Base-by-base conservation (phyloP, 2,329 filamentous ascomycete species). In the Alternaria postmessia region DNA sequence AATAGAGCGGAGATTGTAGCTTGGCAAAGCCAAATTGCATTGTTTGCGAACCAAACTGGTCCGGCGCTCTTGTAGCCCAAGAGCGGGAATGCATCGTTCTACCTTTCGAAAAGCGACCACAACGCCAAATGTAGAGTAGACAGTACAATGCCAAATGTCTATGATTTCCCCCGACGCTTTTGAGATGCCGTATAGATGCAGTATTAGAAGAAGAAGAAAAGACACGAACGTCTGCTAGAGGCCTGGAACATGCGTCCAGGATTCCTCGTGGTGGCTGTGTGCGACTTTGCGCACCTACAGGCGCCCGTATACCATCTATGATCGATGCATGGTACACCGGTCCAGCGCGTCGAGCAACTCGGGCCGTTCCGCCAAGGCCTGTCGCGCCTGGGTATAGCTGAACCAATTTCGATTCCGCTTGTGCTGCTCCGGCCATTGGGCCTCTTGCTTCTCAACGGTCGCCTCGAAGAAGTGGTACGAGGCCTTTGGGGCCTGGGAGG, bases 381-480 rank as follows among this genome's bases (percentile, higher is more conserved):
- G 88, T 66, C 87, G 88, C n/a, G 95, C 95, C 78, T 96, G 88
- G 51, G 85, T 81, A 77, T 92, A 97, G 52, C 88, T 90, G 79
- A 97, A 93, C 95, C 95, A 99, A 77, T 91, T 88, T 62, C 95
- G 88, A 78, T 90, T 90, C 73, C 95, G 87, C 85, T 97, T 98
- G 80, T 96, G 88, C 82, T 87, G 91, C 83, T 99, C 95, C 1
- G 95, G 95, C 95, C 95, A 99, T 59, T 94, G 88, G 16, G 85
- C 83, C 79, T 95, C 91, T 81, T 97, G 92, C 73, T 89, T 89
- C 65, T 91, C 87, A 63, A 99, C 95, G n/a, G 87, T 91, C 64
- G 89, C 94, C 80, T 98, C 92, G 80, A 89, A 95, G 80, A 94
- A 95, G 70, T 90, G 88, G 78, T 94, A 94, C 54, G 89, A 79